These are phyloP conservation scores for Nemania diffusa DNA, from an alignment of 2,329 filamentous ascomycete species.

Conservation along the genomic window DNA sequence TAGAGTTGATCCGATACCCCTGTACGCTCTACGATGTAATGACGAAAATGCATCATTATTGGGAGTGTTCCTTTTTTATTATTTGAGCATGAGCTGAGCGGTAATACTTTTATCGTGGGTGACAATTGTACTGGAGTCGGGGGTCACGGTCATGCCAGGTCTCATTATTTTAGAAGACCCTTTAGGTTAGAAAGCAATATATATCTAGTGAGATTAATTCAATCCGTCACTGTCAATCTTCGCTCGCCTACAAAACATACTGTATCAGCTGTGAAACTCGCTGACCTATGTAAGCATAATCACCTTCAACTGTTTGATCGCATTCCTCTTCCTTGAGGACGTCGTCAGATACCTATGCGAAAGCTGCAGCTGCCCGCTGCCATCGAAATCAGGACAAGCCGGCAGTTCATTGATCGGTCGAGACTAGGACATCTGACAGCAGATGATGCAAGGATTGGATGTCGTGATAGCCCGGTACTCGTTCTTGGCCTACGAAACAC, in stretches of 20 bases:
- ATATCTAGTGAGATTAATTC: neutral
- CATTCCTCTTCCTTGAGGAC: too few species aligned
- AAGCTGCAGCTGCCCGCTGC: neutral
- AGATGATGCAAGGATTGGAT: constrained; percentile 7
- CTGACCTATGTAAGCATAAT: too few species aligned
- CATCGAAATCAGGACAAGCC: neutral
- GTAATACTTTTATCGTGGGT: constrained; percentile 18
- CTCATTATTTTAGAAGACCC: constrained; percentile 1
- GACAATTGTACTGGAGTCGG: constrained; percentile 22
- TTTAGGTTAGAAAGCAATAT: constrained; percentile 6
- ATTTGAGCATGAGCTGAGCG: constrained; percentile 14
- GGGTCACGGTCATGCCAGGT: neutral
- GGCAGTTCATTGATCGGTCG: neutral
- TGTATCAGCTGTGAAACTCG: neutral
- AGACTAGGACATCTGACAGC: neutral
- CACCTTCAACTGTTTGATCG: too few species aligned
- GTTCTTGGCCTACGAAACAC: neutral
- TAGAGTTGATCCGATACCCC: constrained; percentile 20
- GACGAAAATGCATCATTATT: constrained; percentile 29
- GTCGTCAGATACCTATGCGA: neutral
- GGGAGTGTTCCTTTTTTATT: constrained; percentile 11
- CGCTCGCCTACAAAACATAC: neutral
- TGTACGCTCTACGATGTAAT: constrained; percentile 37
- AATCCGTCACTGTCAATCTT: neutral
- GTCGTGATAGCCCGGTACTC: neutral